phyloP scores from a whole-genome alignment of 495 filamentous ascomycete species.

The Daldinia childiae region DNA sequence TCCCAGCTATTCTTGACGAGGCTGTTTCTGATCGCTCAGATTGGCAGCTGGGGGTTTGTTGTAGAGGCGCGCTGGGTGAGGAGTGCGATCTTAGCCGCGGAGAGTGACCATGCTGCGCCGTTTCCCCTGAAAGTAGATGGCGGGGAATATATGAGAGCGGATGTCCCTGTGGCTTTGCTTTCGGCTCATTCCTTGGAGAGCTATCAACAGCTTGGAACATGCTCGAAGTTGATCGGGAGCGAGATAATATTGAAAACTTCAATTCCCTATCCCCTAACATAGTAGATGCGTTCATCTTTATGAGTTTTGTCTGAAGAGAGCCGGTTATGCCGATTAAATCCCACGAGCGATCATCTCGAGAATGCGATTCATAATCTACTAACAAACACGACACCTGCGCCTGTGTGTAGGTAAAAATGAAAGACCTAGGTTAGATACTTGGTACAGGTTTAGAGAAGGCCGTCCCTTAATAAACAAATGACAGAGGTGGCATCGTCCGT shows the following conservation, averaged over 20 bases:
- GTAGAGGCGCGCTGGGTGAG: constrained; percentile 3
- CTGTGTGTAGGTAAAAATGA: neutral
- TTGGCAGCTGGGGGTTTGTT: neutral
- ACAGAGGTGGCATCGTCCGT: neutral
- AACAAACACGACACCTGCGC: neutral
- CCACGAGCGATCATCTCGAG: neutral
- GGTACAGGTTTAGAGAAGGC: neutral
- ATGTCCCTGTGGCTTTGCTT: constrained; percentile 11
- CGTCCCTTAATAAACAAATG: neutral
- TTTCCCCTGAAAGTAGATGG: constrained; percentile 1
- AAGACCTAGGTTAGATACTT: neutral
- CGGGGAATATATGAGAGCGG: constrained; percentile 26
- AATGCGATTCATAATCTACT: neutral
- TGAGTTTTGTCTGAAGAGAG: neutral
- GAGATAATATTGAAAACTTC: constrained; percentile 21
- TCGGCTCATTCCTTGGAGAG: constrained; percentile 18
- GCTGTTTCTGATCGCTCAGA: constrained; percentile 25
- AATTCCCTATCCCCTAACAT: neutral
- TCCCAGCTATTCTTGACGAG: constrained; percentile 17
- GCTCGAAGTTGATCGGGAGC: constrained; percentile 34
- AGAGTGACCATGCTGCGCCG: neutral
- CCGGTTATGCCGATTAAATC: neutral
- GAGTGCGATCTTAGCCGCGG: constrained; percentile 17
- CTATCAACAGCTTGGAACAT: constrained; percentile 21
- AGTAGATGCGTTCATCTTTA: neutral